These are phyloP conservation scores for Odonthalia washingtoniensis DNA, from an alignment of 31 red algal genomes.

Conservation along the genomic window DNA sequence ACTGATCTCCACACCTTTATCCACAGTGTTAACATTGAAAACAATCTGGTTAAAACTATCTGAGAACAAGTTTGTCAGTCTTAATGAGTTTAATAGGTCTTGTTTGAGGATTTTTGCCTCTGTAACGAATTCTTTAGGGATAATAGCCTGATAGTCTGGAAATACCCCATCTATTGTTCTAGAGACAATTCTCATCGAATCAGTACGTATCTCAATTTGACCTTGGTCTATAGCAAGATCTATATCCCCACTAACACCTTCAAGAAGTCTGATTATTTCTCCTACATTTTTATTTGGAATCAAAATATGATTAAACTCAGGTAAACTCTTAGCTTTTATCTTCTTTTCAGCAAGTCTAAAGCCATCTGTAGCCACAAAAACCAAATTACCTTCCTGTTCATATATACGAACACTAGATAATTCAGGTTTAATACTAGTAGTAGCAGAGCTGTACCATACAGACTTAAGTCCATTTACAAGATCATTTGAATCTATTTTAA, in stretches of 20 bases:
- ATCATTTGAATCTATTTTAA: constrained; percentile 1
- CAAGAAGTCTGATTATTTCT: not conserved
- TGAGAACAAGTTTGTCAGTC: constrained; percentile 1
- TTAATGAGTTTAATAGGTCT: constrained; percentile 11
- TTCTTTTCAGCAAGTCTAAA: constrained; percentile 6
- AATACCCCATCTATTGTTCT: not conserved
- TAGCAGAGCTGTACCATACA: not conserved
- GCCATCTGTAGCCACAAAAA: constrained; percentile 11
- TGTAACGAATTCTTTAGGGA: constrained; percentile 16
- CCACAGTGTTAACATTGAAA: not conserved
- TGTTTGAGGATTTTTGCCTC: not conserved
- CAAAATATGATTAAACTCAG: not conserved
- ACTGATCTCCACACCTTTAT: not conserved
- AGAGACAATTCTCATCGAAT: not conserved
- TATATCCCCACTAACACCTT: not conserved
- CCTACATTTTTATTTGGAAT: not conserved
- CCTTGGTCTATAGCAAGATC: not conserved
- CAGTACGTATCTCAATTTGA: constrained; percentile 16
- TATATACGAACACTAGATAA: constrained; percentile 5
- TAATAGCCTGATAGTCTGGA: constrained; percentile 16
- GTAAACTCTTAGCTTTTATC: not conserved
- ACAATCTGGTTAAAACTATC: not conserved
- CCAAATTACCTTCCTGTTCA: constrained; percentile 3
- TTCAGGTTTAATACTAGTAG: constrained; percentile 20
- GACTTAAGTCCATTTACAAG: constrained; percentile 5